Conservation (phyloP, 306 rosid genomes). For the Canavalia gladiata region DNA sequence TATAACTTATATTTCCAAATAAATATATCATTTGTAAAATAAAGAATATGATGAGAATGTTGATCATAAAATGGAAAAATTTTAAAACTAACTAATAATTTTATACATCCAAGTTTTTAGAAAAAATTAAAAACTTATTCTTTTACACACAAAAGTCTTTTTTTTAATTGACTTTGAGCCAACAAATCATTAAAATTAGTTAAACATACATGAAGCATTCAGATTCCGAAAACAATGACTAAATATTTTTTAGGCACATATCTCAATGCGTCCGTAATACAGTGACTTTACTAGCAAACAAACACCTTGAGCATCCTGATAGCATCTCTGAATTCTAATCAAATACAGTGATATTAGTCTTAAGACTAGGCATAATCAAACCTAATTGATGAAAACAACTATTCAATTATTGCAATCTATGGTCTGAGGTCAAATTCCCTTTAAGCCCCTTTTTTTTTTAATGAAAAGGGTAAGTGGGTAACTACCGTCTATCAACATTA, state of each 20-base stretch:
- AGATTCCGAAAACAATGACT: neutral
- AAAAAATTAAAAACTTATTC: neutral
- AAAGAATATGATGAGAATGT: neutral
- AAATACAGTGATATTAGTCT: conserved; percentile 2
- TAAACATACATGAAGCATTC: neutral
- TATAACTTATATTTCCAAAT: neutral
- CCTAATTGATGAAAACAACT: conserved; percentile 41
- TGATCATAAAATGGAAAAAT: neutral
- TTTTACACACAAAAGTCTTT: too few relatives aligned
- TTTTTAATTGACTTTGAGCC: neutral
- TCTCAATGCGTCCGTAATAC: neutral
- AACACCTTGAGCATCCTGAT: neutral
- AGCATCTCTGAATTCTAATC: neutral
- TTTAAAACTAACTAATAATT: neutral
- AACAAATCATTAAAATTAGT: neutral
- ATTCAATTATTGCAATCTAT: conserved; percentile 49
- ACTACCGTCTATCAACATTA: neutral
- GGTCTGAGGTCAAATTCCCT: conserved; percentile 40
- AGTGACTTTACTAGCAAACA: neutral
- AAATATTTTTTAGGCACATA: neutral
- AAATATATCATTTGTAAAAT: neutral
- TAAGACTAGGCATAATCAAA: conserved; percentile 30
- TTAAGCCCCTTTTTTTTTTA: conserved; percentile 36
- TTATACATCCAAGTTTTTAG: neutral
- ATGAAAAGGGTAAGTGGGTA: conserved; percentile 38